Conservation (phyloP, 2,329 filamentous ascomycete species). For the Hyphodiscus sp. region DNA sequence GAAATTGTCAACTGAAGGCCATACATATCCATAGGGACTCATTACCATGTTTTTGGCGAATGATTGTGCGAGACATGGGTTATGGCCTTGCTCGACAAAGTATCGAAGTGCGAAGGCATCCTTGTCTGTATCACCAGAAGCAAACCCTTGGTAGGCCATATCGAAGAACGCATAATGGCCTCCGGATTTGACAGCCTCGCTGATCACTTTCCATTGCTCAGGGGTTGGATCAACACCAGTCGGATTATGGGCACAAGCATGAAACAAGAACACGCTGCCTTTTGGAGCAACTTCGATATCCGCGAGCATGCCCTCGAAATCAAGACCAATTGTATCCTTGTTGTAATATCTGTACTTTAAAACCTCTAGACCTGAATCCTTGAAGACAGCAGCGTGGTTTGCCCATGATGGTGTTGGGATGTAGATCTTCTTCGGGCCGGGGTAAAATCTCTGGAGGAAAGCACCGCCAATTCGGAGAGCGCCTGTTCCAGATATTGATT, state of each 20-base stretch:
- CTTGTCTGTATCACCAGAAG: slow-evolving; percentile 82
- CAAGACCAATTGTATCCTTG: slow-evolving; percentile 95
- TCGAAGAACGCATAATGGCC: slow-evolving; percentile 96
- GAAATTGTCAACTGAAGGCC: slow-evolving; percentile 9
- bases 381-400: slow-evolving; percentile 96
- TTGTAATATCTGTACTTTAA: slow-evolving; percentile 98
- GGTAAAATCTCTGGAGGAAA: slow-evolving; percentile 89
- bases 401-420: slow-evolving; percentile 96
- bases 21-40: slow-evolving; percentile 1
- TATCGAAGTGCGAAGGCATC: slow-evolving; percentile 91
- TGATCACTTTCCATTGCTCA: slow-evolving; percentile 90
- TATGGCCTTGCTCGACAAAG: slow-evolving; percentile 89
- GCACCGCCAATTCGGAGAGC: slow-evolving; percentile 90
- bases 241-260: slow-evolving; percentile 97
- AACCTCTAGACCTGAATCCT: slow-evolving; percentile 82
- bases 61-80: slow-evolving; percentile 81
- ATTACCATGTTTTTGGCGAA: slow-evolving; percentile 98
- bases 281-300: slow-evolving; percentile 86
- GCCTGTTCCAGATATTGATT: slow-evolving; percentile 97
- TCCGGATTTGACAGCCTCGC: slow-evolving; percentile 75
- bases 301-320: slow-evolving; percentile 88
- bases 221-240: slow-evolving; percentile 90
- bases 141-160: slow-evolving; percentile 99
- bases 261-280: slow-evolving; percentile 85
- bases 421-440: slow-evolving; percentile 89